A percentile compares a stretch with the other conserved stretches of the same genome.
phyloP scores from a whole-genome alignment of 345 rosid genomes.

The Ceriops decandra region DNA sequence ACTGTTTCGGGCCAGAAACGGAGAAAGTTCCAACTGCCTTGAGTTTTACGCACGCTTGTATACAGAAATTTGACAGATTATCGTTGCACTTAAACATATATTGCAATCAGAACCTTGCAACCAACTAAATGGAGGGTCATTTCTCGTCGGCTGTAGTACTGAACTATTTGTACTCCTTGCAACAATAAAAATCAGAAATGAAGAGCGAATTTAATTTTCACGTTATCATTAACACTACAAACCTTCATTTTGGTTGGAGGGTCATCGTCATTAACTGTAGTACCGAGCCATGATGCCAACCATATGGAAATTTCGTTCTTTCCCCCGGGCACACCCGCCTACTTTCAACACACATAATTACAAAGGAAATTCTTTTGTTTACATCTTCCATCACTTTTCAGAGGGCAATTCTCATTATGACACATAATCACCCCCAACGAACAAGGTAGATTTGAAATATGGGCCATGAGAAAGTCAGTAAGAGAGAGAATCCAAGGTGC shows the following conservation, averaged over 20 bases:
- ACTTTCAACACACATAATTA: neutral
- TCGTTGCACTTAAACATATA: neutral
- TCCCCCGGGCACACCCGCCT: neutral
- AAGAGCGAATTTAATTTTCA: neutral
- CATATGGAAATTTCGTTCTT: constrained; percentile 1
- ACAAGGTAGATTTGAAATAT: constrained; percentile 4
- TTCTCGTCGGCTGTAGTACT: neutral
- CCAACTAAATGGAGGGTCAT: neutral
- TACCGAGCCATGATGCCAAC: constrained; percentile 8
- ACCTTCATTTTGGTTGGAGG: constrained; percentile 21
- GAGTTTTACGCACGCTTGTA: neutral
- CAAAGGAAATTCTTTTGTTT: neutral
- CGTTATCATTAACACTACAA: constrained; percentile 1
- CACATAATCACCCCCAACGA: neutral
- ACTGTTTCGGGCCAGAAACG: constrained; percentile 77
- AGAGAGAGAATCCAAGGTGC: constrained; percentile 36
- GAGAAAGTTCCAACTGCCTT: neutral
- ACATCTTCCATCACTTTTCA: constrained; percentile 7
- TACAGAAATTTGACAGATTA: constrained; percentile 1
- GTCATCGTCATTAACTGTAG: constrained; percentile 21
- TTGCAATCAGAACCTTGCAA: neutral
- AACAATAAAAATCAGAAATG: neutral
- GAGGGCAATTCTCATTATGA: neutral
- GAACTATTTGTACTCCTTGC: neutral
- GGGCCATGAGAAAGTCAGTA: constrained; percentile 3